Conservation (phyloP, 176 grass and related monocot genomes). For the Eleusine indica region DNA sequence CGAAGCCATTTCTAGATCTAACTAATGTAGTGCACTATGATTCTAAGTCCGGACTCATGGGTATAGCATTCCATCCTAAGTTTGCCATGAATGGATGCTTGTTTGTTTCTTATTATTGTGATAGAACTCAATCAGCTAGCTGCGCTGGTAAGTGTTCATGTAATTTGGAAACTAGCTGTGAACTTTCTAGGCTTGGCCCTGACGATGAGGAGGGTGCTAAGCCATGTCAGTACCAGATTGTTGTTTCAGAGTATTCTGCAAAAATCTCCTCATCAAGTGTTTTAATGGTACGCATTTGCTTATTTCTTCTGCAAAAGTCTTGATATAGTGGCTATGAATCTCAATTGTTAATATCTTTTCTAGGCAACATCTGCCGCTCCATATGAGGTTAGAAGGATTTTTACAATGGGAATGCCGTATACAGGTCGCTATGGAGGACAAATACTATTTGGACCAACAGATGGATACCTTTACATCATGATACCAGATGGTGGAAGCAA, state of each 20-base stretch:
- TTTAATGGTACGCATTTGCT: slow-evolving; percentile 52
- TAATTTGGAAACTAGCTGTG: slow-evolving; percentile 83
- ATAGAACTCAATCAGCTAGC: slow-evolving; percentile 54
- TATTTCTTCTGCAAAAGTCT: slow-evolving; percentile 18
- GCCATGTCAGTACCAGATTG: slow-evolving; percentile 77
- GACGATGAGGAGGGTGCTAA: slow-evolving; percentile 52
- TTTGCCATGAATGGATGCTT: slow-evolving; percentile 77
- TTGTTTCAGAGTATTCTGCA: slow-evolving; percentile 79
- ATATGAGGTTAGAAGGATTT: slow-evolving; percentile 65
- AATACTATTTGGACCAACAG: slow-evolving; percentile 73
- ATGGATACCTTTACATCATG: slow-evolving; percentile 87
- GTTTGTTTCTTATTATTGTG: slow-evolving; percentile 92
- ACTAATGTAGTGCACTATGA: slow-evolving; percentile 77
- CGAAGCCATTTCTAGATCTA: slow-evolving; percentile 81
- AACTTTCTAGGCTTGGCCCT: slow-evolving; percentile 70
- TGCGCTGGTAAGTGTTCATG: slow-evolving; percentile 88
- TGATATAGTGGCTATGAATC: not conserved
- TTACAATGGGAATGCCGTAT: slow-evolving; percentile 78
- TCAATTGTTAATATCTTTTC: not conserved
- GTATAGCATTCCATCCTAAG: slow-evolving; percentile 85
- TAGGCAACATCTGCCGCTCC: slow-evolving; percentile 63
- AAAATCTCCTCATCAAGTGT: slow-evolving; percentile 55
- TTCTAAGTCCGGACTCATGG: slow-evolving; percentile 79
- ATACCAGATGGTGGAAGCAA: slow-evolving; percentile 74
- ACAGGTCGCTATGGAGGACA: slow-evolving; percentile 63